Conservation (phyloP, 2,329 filamentous ascomycete genomes). For the Bimuria novae-zelandiae region DNA sequence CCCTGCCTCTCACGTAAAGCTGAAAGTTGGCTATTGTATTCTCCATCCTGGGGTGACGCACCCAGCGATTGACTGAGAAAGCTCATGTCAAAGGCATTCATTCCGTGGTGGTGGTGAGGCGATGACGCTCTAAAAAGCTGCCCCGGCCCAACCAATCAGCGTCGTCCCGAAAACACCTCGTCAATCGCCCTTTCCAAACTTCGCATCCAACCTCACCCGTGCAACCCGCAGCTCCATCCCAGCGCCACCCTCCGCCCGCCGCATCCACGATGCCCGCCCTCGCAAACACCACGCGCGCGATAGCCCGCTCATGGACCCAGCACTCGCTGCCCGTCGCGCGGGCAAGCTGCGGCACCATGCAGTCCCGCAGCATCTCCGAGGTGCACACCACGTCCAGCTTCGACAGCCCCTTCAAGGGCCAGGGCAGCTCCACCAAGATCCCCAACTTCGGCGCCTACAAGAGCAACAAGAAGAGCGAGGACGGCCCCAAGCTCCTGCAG, state of each 20-base stretch:
- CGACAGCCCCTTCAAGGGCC: constrained; percentile 61
- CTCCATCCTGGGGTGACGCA: too few relatives aligned
- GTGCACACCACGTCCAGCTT: constrained; percentile 49
- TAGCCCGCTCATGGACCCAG: constrained; percentile 54
- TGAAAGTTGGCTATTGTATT: too few relatives aligned
- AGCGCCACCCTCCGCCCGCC: constrained; percentile 30
- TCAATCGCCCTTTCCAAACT: constrained; percentile 14
- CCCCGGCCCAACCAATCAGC: constrained; percentile 27
- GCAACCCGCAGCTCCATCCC: constrained; percentile 27
- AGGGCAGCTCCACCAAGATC: constrained; percentile 65
- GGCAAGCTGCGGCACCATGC: constrained; percentile 50
- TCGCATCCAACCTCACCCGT: constrained; percentile 21
- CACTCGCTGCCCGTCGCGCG: constrained; percentile 53
- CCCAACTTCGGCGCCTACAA: constrained; percentile 90
- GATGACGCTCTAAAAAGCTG: constrained; percentile 9
- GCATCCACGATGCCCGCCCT: constrained; percentile 55
- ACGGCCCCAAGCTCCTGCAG: constrained; percentile 82
- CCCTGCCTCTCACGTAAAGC: too few relatives aligned
- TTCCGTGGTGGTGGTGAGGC: background rate
- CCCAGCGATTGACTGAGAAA: too few relatives aligned
- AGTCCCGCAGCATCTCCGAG: constrained; percentile 50
- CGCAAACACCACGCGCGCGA: constrained; percentile 51
- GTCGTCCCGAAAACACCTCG: constrained; percentile 14
- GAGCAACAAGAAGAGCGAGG: constrained; percentile 66
- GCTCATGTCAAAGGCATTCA: too few relatives aligned